A percentile compares a stretch with the other conserved stretches of the same genome.
phyloP scores from a whole-genome alignment of 2,329 filamentous ascomycete species.

The Ilyonectria mors-panacis region DNA sequence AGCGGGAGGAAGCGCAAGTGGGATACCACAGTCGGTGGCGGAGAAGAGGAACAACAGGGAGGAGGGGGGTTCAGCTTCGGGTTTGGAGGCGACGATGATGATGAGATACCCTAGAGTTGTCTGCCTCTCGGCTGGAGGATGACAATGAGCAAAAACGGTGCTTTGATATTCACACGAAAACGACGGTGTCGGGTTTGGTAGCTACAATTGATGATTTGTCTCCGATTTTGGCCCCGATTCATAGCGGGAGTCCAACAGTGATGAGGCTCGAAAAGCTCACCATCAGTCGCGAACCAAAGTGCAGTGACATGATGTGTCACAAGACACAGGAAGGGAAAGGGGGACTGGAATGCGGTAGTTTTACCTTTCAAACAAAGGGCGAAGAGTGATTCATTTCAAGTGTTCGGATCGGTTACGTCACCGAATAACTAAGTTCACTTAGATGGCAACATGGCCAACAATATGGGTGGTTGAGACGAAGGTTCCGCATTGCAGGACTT shows the following conservation, averaged over 20 bases:
- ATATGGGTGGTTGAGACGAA: not conserved
- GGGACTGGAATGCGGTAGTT: not conserved
- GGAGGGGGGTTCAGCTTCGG: conserved; percentile 67
- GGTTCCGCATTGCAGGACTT: not conserved
- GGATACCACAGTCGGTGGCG: conserved; percentile 77
- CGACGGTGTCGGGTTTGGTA: conserved; percentile 4
- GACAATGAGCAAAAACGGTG: not conserved
- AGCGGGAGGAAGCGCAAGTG: conserved; percentile 84
- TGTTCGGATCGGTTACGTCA: not conserved
- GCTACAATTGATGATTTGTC: conserved; percentile 3
- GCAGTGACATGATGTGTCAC: conserved; percentile 7
- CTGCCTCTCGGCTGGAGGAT: not conserved
- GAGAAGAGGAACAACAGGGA: conserved; percentile 52
- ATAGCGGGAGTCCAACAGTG: not conserved
- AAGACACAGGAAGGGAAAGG: conserved; percentile 1
- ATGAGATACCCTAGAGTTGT: conserved; percentile 59
- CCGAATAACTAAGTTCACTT: not conserved
- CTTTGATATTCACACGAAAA: conserved; percentile 14
- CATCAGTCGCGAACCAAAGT: conserved; percentile 15
- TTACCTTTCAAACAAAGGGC: not conserved
- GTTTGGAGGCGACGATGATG: conserved; percentile 65
- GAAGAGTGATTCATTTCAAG: not conserved
- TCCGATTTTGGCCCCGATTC: not conserved
- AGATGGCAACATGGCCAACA: too few species aligned
- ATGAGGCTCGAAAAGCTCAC: not conserved